These are phyloP conservation scores for Lanmaoa rubissima DNA, from an alignment of 768 basidiomycete genomes.

Conservation along the genomic window DNA sequence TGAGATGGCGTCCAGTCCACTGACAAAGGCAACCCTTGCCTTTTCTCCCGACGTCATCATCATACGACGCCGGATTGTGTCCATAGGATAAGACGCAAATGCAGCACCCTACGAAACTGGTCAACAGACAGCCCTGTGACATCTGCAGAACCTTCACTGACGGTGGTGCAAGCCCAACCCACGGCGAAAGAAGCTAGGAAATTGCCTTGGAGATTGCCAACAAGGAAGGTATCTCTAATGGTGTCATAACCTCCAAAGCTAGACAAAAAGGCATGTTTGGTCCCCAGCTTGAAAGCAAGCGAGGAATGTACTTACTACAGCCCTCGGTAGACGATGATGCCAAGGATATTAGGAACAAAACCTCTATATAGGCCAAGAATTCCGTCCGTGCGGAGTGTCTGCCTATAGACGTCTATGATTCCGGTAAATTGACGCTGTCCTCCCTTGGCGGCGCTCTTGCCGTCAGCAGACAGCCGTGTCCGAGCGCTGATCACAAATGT, in stretches of 20 bases:
- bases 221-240: slow-evolving; percentile 37
- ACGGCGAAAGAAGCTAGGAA: slow-evolving; percentile 42
- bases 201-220: slow-evolving; percentile 38
- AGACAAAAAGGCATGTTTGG: neutral
- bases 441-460: slow-evolving; percentile 35
- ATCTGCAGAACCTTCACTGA: slow-evolving; percentile 11
- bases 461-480: slow-evolving; percentile 42
- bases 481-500: slow-evolving; percentile 31
- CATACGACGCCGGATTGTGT: slow-evolving; percentile 46
- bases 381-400: slow-evolving; percentile 42
- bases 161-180: slow-evolving; percentile 42
- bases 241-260: slow-evolving; percentile 47
- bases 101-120: slow-evolving; percentile 32
- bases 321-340: slow-evolving; percentile 44
- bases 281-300: neutral
- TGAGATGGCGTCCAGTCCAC: neutral
- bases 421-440: slow-evolving; percentile 42
- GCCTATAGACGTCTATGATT: slow-evolving; percentile 42
- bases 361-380: slow-evolving; percentile 42
- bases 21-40: slow-evolving; percentile 4
- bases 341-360: slow-evolving; percentile 41
- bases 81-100: slow-evolving; percentile 41
- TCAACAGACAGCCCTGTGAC: neutral
- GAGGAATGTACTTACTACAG: slow-evolving; percentile 35
- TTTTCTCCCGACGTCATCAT: slow-evolving; percentile 46